Base-by-base conservation (phyloP, 2,329 filamentous ascomycete genomes). In the Teratosphaeria zuluensis region DNA sequence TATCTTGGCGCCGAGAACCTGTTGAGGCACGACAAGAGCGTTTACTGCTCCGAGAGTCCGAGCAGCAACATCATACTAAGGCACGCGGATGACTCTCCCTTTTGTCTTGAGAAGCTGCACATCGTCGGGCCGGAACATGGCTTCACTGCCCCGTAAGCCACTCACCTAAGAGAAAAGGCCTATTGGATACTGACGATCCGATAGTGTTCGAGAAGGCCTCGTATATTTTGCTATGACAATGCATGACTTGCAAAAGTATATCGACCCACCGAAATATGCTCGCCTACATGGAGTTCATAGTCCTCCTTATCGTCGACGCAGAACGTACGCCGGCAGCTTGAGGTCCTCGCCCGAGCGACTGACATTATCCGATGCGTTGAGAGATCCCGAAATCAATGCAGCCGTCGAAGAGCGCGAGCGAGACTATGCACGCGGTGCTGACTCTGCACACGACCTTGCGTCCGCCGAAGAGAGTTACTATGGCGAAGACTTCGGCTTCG, bases 41-140 rank as follows among this genome's bases (percentile, higher is more conserved):
- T 96, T 2, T 97, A 96, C 70, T 95, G 91, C 74, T 95, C 91
- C 42, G 89, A 92, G 71, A 86, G 84, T n/a, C 88, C 88, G 61
- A 83, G 85, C 59, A 96, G 91, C 76, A 96, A 96, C 69, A 84
- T 97, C 65, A 80, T 97, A 12, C 74, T 97, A 58, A 84, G 84
- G 59, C 92, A 97, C 71, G 85, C 88, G 64, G 90, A 89, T 52
- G 85, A 85, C 42, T 87, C 88, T 1, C 84, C 88, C 0, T 97
- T 97, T 68, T 89, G 83, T 57, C 75, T 97, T 58, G 88, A 90
- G 65, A 92, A 92, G 74, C 76, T 97, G 55, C 81, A 95, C 63
- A 95, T 97, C 73, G 92, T 90, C 71, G 90, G 89, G 9, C 92
- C 92, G 0, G 84, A 85, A 62, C 76, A 82, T 51, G 89, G 89